Conservation (phyloP, 768 basidiomycete genomes). For the Lactarius sp. region DNA sequence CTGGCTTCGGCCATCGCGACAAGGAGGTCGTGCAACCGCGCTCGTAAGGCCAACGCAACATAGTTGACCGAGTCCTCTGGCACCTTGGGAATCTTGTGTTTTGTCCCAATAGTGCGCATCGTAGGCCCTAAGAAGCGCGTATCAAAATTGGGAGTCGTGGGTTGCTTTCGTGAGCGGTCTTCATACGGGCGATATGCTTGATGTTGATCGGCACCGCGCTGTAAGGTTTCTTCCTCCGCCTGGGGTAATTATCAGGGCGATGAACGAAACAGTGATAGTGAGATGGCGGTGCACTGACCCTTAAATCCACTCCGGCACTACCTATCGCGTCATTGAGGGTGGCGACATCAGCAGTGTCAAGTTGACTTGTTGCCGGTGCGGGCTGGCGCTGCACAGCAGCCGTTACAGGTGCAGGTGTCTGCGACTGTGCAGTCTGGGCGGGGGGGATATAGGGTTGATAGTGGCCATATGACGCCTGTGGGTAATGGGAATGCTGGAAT, state of each 20-base stretch:
- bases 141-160: constrained; percentile 64
- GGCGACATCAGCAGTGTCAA: constrained; percentile 68
- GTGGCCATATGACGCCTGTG: constrained; percentile 32
- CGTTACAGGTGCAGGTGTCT: constrained; percentile 20
- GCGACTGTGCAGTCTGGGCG: constrained; percentile 28
- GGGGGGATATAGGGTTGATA: constrained; percentile 28
- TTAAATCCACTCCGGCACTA: constrained; percentile 82
- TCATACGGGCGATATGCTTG: constrained; percentile 62
- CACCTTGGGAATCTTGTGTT: constrained; percentile 63
- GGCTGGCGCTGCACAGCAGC: constrained; percentile 13
- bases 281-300: constrained; percentile 40
- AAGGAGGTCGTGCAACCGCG: constrained; percentile 66
- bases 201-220: constrained; percentile 58
- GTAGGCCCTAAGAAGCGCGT: constrained; percentile 56
- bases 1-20: constrained; percentile 63
- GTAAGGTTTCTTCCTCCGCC: constrained; percentile 84
- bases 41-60: constrained; percentile 71
- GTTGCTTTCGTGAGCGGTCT: constrained; percentile 77
- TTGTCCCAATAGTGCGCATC: constrained; percentile 61
- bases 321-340: constrained; percentile 81
- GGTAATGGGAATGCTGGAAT: constrained; percentile 28
- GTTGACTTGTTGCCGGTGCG: constrained; percentile 13
- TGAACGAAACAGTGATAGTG: background rate
- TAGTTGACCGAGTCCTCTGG: constrained; percentile 74
- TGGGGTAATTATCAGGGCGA: constrained; percentile 30